Base-by-base conservation (phyloP, 2,329 filamentous ascomycete species). In the Microcyclospora tardicrescens region DNA sequence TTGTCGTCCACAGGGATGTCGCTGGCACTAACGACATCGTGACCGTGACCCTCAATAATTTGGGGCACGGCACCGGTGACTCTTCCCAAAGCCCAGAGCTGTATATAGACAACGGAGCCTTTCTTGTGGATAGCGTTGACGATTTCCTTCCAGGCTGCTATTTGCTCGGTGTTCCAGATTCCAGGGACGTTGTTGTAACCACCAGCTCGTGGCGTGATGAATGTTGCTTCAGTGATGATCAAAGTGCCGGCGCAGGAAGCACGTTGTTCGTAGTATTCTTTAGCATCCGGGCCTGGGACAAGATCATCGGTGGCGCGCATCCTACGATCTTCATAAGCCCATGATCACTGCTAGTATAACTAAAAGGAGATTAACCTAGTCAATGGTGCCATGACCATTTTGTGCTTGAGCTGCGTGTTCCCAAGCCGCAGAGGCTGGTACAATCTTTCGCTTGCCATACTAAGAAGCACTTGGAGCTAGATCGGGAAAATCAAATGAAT, bases 51-150 rank as follows among this genome's bases (percentile, higher is more conserved):
- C 10, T 32, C 27, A 15, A 32, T 32, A 10, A n/a, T n/a, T 6
- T n/a, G 4, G 6, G 42, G 38, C 9, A 34, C 38, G 10, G 34
- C 28, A 5, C 38, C 41, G 10, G 71, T 71, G 2, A 68, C 66
- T 3, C 79, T 69, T 4, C 79, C 77, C 5, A 75, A 61, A 0
- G 68, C 69, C 66, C 75, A 81, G 0, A 83, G 62, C 51, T 83
- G 79, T 2, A 67, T 55, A 58, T 66, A 80, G 37, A 81, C 75
- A 51, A 66, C 73, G 13, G 66, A 69, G 5, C 72, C 72, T 48
- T 77, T 77, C 15, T 63, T 63, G 53, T 84, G 79, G 0, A 83
- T 75, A 1, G 70, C 72, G 16, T 75, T 68, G 2, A 72, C 76
- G 32, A 82, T 61, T 11, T 66, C 59, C 44, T 68, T 73, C 79